Conservation (phyloP, 768 basidiomycete genomes). For the Leccinum longicurvipes region DNA sequence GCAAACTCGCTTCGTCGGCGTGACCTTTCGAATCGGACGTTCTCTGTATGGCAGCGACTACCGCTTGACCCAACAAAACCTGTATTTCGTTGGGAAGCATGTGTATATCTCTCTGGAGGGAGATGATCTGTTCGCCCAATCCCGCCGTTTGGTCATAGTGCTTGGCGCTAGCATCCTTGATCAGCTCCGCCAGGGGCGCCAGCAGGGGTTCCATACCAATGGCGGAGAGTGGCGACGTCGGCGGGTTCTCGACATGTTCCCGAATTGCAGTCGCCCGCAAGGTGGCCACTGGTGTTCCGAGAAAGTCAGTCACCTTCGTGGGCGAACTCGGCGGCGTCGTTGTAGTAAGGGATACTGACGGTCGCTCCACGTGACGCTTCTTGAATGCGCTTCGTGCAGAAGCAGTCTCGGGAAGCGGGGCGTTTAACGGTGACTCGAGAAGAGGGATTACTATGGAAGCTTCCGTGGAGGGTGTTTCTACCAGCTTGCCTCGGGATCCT, state of each 20-base stretch:
- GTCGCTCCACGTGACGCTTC: slow-evolving; percentile 1
- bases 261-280: slow-evolving; percentile 15
- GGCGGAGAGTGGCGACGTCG: slow-evolving; percentile 4
- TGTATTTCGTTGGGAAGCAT: slow-evolving; percentile 28
- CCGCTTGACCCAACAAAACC: slow-evolving; percentile 8
- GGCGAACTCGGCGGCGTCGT: slow-evolving; percentile 16
- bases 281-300: neutral
- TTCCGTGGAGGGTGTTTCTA: slow-evolving; percentile 20
- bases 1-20: neutral
- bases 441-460: slow-evolving; percentile 25
- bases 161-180: slow-evolving; percentile 34
- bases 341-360: neutral
- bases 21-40: neutral
- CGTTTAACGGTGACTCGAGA: slow-evolving; percentile 11
- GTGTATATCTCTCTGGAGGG: slow-evolving; percentile 31
- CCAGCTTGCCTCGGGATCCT: neutral
- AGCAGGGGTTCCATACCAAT: slow-evolving; percentile 17
- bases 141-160: slow-evolving; percentile 36
- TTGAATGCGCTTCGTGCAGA: slow-evolving; percentile 26
- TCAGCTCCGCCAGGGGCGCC: slow-evolving; percentile 31
- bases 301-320: neutral
- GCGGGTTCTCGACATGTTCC: slow-evolving; percentile 17
- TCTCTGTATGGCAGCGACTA: slow-evolving; percentile 4
- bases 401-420: slow-evolving; percentile 2
- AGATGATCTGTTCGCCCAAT: slow-evolving; percentile 31